These are phyloP conservation scores for Hyaloscypha finlandica DNA, from an alignment of 495 filamentous ascomycete genomes.

Conservation along the genomic window DNA sequence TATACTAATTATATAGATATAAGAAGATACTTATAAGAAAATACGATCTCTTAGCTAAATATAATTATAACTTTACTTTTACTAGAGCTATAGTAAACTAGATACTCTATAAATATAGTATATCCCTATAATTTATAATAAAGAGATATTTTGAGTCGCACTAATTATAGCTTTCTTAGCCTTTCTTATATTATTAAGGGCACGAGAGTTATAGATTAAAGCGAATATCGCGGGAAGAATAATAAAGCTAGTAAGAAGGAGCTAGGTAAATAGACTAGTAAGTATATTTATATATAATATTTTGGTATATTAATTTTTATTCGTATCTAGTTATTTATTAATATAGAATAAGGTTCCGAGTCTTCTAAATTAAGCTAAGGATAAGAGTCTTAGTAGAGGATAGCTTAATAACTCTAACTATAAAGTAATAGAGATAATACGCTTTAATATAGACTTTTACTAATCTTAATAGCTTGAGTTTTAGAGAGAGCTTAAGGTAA, in stretches of 20 bases:
- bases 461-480: too few species aligned
- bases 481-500: too few species aligned
- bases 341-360: too few species aligned
- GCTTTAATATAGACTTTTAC: too few species aligned
- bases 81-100: slow-evolving; percentile 3
- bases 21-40: neutral
- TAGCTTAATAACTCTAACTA: too few species aligned
- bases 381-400: too few species aligned
- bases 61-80: neutral
- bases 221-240: slow-evolving; percentile 11
- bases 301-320: neutral
- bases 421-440: too few species aligned
- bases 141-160: slow-evolving; percentile 3
- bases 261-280: slow-evolving; percentile 8
- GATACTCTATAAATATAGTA: neutral
- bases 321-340: too few species aligned
- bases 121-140: slow-evolving; percentile 3
- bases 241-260: slow-evolving; percentile 10
- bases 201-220: slow-evolving; percentile 10
- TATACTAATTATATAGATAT: neutral
- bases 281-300: slow-evolving; percentile 17
- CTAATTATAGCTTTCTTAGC: slow-evolving; percentile 8
- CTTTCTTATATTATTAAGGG: slow-evolving; percentile 6
- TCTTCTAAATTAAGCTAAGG: too few species aligned
- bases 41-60: neutral